Percentiles rank a stretch among this genome's conserved stretches.
These are phyloP conservation scores for Penicillium hordei DNA, from an alignment of 2,329 filamentous ascomycete genomes.

Conservation along the genomic window DNA sequence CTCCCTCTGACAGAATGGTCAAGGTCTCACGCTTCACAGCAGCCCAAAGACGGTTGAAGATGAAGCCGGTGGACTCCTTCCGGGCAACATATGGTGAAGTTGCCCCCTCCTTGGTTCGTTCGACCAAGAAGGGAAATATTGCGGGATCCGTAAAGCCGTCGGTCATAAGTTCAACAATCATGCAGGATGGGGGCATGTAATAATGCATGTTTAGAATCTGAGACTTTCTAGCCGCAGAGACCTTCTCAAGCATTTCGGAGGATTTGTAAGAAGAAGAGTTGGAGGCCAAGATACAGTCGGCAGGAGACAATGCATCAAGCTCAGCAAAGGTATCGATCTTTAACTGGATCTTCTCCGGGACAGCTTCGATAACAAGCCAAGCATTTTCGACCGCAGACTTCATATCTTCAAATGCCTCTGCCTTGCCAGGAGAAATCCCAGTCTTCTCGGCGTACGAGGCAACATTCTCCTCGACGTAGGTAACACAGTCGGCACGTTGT, in stretches of 20 bases:
- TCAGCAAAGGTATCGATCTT: too few species aligned
- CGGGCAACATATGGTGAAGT: constrained; percentile 46
- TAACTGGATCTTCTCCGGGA: constrained; percentile 43
- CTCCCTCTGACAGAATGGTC: constrained; percentile 52
- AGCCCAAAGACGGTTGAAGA: constrained; percentile 59
- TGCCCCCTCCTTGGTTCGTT: constrained; percentile 42
- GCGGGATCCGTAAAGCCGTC: constrained; percentile 44
- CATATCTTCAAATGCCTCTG: constrained; percentile 40
- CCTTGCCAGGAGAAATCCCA: constrained; percentile 31
- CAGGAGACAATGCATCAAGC: too few species aligned
- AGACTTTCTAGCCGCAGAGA: constrained; percentile 38
- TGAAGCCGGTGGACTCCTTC: constrained; percentile 54
- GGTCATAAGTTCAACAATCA: constrained; percentile 57
- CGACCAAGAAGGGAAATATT: constrained; percentile 50
- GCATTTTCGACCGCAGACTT: constrained; percentile 45
- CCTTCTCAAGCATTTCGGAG: constrained; percentile 49
- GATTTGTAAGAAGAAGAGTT: constrained; percentile 48
- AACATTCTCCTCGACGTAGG: constrained; percentile 38
- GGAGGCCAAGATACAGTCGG: too few species aligned
- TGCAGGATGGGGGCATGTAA: constrained; percentile 50
- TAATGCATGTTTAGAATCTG: constrained; percentile 55
- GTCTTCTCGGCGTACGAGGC: constrained; percentile 32
- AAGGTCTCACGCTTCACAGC: constrained; percentile 57
- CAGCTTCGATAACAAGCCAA: constrained; percentile 57
- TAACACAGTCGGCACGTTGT: constrained; percentile 31